phyloP scores from a whole-genome alignment of 148 eudicot species.

The Camellia granthamiana region DNA sequence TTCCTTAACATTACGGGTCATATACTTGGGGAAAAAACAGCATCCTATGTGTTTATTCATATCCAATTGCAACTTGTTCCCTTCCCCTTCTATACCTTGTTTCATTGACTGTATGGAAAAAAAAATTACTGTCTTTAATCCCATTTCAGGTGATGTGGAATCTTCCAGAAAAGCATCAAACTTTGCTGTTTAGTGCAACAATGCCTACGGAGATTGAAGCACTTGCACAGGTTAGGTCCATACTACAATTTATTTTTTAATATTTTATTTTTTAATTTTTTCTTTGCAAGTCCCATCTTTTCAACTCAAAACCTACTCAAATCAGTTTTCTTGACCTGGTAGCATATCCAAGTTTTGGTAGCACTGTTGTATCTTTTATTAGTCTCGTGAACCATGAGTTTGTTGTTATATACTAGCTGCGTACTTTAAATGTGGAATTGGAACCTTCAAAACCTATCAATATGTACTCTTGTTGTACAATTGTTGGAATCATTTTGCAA shows the following conservation, averaged over 20 bases:
- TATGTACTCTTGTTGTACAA: background rate
- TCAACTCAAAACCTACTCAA: background rate
- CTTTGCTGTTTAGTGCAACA: conserved; percentile 55
- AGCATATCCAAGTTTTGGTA: too few relatives aligned
- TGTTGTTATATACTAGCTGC: background rate
- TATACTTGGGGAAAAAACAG: background rate
- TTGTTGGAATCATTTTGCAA: background rate
- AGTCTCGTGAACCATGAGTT: background rate
- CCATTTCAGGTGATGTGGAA: conserved; percentile 44
- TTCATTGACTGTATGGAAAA: background rate
- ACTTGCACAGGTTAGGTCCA: conserved; percentile 40
- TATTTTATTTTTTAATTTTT: background rate
- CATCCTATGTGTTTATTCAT: background rate
- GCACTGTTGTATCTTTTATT: background rate
- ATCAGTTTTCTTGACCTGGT: conserved; percentile 3
- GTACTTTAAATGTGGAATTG: background rate
- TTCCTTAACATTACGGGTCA: background rate
- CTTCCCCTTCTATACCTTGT: background rate
- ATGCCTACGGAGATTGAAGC: conserved; percentile 63
- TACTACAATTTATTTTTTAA: background rate
- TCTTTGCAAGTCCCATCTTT: background rate
- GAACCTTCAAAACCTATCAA: background rate
- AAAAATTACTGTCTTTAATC: background rate
- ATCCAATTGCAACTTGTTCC: background rate
- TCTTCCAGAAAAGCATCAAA: conserved; percentile 51